Evolutionary conservation across 1,139 yeast species (phyloP), one percentile per base, ranked within the genome.

Genomic region (Nakaseomyces glabratus): DNA sequence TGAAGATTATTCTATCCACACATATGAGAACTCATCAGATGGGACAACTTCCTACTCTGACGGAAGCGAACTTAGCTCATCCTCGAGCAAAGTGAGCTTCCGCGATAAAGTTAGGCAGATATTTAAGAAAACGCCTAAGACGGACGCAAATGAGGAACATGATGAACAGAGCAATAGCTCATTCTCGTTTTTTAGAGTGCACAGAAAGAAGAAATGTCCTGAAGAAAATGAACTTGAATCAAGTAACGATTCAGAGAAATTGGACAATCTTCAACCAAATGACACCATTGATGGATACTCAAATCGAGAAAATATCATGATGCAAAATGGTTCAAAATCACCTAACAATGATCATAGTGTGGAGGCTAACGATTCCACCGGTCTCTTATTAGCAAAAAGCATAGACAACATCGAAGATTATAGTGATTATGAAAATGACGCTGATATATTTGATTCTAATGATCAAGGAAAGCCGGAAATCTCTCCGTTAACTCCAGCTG

Each of bases 1-100:
- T n/a, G 30, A 26, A 4, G 30, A 26, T n/a, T 26, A 26, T n/a
- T 26, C 30, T n/a, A 26, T 26, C n/a, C 20, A 26, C 7, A 26
- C 15, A 6, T 26, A 26, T 18, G 30, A 26, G 4, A 21, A 26
- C 7, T 26, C 30, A 13, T 26, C 30, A n/a, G 30, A 26, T 26
- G 30, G 30, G 4, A 26, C 30, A 10, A 26, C 30, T 6, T 26
- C 30, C 1, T 3, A 17, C 4, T 26, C 30, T 4, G 30, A 26
- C 11, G 18, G 15, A 11, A 26, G 30, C 11, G 30, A 26, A n/a
- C 15, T 26, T 6, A 26, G 21, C 10, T 17, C 15, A 7, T 3
- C 7, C 13, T 24, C 28, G 6, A 24, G 28, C n/a, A 24, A 10
- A 15, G 20, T 9, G 7, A 24, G 28, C n/a, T 15, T 24, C 10